These are phyloP conservation scores for Cyclotella choctawhatcheeana DNA, from an alignment of 108 stramenopile species.

Conservation along the genomic window DNA sequence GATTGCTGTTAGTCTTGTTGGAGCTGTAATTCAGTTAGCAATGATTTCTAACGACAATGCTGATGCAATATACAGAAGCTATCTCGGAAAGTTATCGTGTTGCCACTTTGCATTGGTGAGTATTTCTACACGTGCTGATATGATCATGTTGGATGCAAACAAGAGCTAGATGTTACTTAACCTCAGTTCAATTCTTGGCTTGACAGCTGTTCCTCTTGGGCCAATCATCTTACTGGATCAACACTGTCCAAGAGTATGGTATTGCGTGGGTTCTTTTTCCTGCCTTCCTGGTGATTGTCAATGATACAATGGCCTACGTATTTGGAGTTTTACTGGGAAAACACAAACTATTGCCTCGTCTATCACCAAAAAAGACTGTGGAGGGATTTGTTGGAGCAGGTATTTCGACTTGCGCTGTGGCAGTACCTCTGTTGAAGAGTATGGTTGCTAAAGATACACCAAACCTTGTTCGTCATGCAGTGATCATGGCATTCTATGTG, in stretches of 20 bases:
- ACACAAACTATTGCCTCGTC: slow-evolving; percentile 76
- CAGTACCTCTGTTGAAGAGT: slow-evolving; percentile 26
- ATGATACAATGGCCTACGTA: slow-evolving; percentile 89
- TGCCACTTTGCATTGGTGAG: slow-evolving; percentile 60
- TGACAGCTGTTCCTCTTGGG: slow-evolving; percentile 58
- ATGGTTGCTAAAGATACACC: slow-evolving; percentile 23
- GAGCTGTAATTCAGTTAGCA: slow-evolving; percentile 47
- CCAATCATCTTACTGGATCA: slow-evolving; percentile 80
- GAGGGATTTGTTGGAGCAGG: slow-evolving; percentile 95
- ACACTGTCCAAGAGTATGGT: slow-evolving; percentile 74
- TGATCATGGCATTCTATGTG: slow-evolving; percentile 89
- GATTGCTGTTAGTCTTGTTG: slow-evolving; percentile 46
- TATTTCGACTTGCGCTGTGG: slow-evolving; percentile 72
- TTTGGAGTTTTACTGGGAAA: slow-evolving; percentile 84
- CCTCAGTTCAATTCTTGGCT: neutral
- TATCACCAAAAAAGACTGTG: slow-evolving; percentile 97
- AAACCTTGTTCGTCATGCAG: slow-evolving; percentile 53
- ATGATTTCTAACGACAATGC: slow-evolving; percentile 34
- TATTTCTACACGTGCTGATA: neutral
- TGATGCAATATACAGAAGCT: slow-evolving; percentile 60
- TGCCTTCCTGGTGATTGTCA: slow-evolving; percentile 79
- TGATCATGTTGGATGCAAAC: too few relatives aligned
- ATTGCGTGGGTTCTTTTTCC: slow-evolving; percentile 90
- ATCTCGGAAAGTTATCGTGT: slow-evolving; percentile 51
- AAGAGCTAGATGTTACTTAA: slow-evolving; percentile 14